Evolutionary conservation across 768 basidiomycete genomes (phyloP), one percentile per base, ranked within the genome.

Genomic region (Exsudoporus frostii): DNA sequence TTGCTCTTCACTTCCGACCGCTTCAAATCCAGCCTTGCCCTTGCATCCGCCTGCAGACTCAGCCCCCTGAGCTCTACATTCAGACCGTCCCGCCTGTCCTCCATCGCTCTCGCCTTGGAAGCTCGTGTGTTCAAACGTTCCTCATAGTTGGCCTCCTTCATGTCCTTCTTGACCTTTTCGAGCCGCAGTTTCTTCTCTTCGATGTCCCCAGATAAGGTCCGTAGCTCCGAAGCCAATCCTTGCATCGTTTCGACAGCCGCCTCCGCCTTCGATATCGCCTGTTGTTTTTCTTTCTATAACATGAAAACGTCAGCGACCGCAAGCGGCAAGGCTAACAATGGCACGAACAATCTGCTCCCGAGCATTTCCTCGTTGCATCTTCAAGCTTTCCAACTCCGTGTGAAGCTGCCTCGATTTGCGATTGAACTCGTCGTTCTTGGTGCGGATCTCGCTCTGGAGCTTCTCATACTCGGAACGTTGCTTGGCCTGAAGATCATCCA

Each of bases 21-120:
- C 64, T 91, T 89, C 56, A 96, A 63, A 37, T 87, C 83, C 48
- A 98, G 67, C 60, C 82, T 86, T 2, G 94, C 92, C 40, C 96
- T 76, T 1, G 82, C 75, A 49, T 94, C 89, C 0, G 90, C 86
- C 65, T 98, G 93, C 41, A 82, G 62, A 59, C 83, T 92, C 60
- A 97, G 70, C 2, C 76, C 71, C 30, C 82, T 77, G 38, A 94
- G 76, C 55, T 97, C 95, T 0, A 69, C 58, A 50, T 86, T 90
- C 54, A 96, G 72, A 19, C 68, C 66, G 17, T 95, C 92, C 46
- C 88, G 76, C 43, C 76, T 77, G 33, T 82, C 83, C 54, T 98
- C 92, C 45, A 91, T 72, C 24, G 58, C 64, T 33, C 85, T 79
- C n/a, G 76, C 73, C 52, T 79, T 80, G 25, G 73, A 67, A 0